Evolutionary conservation across 192 early-diverging fungal genomes (phyloP), one percentile per base, ranked within the genome.

Genomic region (Podochytrium sp.): DNA sequence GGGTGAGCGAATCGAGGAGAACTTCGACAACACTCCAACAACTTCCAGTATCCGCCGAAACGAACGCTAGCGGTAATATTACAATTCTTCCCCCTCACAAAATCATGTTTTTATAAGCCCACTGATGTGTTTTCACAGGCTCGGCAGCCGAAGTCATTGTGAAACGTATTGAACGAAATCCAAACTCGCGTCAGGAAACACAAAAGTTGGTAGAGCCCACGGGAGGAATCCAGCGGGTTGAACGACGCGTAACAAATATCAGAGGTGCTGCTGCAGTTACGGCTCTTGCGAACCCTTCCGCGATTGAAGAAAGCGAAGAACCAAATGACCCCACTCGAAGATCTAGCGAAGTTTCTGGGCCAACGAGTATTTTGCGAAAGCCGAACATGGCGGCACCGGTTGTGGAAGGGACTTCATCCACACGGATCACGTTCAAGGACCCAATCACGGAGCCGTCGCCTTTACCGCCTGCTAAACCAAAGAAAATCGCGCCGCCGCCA

Each of bases 111-210:
- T 62, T 27, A 34, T 35, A 12, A 29, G 10, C 25, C 37, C 10
- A 38, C 37, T 12, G 10, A 4, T 40, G 16, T 34, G 47, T 38
- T 65, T 18, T 12, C n/a, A 59, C 25, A 71, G 29, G 38, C 23
- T 29, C 32, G 16, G 38, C 53, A 23, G 14, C 69, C 3, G 56
- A 71, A 12, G 69, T 71, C 1, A 71, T 71, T n/a, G 56, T 59
- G 4, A 71, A 71, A 32, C 53, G 56, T 3, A 71, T 71, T 27
- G 69, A 71, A 33, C 30, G 69, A 12, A 60, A 71, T 47, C 69
- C 69, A 40, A 71, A 71, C 32, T 71, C 69, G 23, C 52, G 69
- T 6, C 23, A 41, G 7, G 25, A 20, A 20, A 10, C 41, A 14
- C 34, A 40, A 55, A 55, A 30, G 33, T 20, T 27, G 5, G 69